Evolutionary conservation across 148 eudicot genomes (phyloP), one percentile per base, ranked within the genome.

Genomic region (Chenopodium berlandieri): DNA sequence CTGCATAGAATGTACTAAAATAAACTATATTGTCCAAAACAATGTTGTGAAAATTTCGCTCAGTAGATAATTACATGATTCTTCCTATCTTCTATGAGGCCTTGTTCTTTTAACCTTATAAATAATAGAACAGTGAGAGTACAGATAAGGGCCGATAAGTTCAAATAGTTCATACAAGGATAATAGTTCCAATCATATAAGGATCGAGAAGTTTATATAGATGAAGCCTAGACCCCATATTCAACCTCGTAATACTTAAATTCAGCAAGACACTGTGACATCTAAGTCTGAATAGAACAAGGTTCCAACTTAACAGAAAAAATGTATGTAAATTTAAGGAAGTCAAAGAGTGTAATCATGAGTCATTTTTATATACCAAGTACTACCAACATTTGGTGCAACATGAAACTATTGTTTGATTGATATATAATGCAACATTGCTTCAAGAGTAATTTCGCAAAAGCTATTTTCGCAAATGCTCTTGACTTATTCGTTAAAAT

Each of bases 1-100:
- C 99, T 96, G 89, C 81, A 86, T 1, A 32, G 34, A 6, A 76
- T 48, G 32, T 62, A 20, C 66, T 62, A 0, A 62, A 62, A 62
- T 62, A 25, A 62, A 27, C 23, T 62, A 62, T 22, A 2, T 8
- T 62, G 66, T 62, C 66, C n/a, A 62, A 9, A 62, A 4, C 17
- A 56, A 56, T 56, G 1, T 23, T 5, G 25, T 62, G 66, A 62
- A 62, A 62, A 5, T 6, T n/a, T 62, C 3, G 9, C n/a, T 6
- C 66, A 62, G 27, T 22, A 58, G 1, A 58, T 58, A 58, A 13
- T 14, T 58, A 40, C 44, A 40, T 40, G 44, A 40, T 40, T 40
- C 44, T 40, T 34, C 40, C 0, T 34, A 34, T 4, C 0, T 56
- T 56, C 25, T 62, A 22, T 62, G 22, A 62, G 65, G 11, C 25